Evolutionary conservation across 2,329 filamentous ascomycete genomes (phyloP).

Genomic region (Colletotrichum liriopes): DNA sequence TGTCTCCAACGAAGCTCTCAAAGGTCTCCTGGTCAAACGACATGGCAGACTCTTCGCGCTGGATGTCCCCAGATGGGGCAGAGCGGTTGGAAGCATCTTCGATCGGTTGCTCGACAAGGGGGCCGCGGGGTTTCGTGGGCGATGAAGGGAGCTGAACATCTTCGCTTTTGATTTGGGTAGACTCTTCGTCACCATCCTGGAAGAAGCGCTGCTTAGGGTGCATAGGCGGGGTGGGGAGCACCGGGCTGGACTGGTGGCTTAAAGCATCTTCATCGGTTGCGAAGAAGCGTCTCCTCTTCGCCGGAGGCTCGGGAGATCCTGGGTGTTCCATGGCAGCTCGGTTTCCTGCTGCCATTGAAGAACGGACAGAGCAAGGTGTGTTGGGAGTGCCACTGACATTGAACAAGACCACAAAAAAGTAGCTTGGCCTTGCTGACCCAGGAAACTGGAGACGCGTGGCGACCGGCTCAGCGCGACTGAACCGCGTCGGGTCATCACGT

Average conservation of each 20-base stretch:
- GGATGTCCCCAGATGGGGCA: constrained; percentile 33
- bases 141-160: constrained; percentile 35
- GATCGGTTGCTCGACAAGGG: constrained; percentile 45
- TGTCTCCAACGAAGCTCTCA: constrained; percentile 72
- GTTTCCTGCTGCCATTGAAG: background rate
- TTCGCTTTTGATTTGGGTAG: constrained; percentile 46
- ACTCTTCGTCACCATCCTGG: constrained; percentile 51
- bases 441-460: constrained; percentile 56
- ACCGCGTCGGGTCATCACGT: constrained; percentile 59
- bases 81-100: constrained; percentile 44
- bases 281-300: constrained; percentile 65
- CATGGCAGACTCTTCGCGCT: constrained; percentile 49
- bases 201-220: constrained; percentile 56
- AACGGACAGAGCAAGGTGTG: background rate
- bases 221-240: constrained; percentile 36
- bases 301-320: constrained; percentile 60
- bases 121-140: constrained; percentile 40
- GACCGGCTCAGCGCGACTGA: constrained; percentile 49
- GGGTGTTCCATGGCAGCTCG: constrained; percentile 56
- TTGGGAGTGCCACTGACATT: background rate
- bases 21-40: constrained; percentile 72
- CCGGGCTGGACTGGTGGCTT: constrained; percentile 37
- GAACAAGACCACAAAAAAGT: background rate
- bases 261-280: constrained; percentile 52
- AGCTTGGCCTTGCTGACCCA: background rate